Conservation (phyloP, 2,329 filamentous ascomycete genomes). For the Pezizomycotina sp. region DNA sequence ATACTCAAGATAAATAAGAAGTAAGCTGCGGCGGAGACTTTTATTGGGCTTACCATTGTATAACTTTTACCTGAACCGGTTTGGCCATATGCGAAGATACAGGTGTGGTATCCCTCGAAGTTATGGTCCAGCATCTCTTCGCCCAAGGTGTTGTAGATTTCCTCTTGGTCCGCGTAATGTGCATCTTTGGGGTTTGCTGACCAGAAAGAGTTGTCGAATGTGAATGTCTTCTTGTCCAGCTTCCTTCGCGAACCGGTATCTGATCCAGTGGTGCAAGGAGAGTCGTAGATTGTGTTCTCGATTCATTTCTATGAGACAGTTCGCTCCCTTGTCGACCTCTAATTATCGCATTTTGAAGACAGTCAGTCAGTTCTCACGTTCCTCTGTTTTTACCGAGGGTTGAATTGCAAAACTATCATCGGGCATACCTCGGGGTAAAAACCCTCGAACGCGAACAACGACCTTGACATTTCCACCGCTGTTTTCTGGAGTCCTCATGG, state of each 20-base stretch:
- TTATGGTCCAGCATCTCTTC: conserved; percentile 98
- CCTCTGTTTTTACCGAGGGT: conserved; percentile 24
- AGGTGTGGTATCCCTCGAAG: conserved; percentile 97
- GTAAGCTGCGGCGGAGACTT: too few relatives aligned
- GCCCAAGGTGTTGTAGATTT: conserved; percentile 84
- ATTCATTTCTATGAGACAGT: conserved; percentile 86
- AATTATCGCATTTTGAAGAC: conserved; percentile 23
- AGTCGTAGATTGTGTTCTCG: conserved; percentile 70
- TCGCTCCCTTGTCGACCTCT: conserved; percentile 68
- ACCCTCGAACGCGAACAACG: conserved; percentile 64
- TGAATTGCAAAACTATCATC: conserved; percentile 19
- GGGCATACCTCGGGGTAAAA: conserved; percentile 55
- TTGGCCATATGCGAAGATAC: conserved; percentile 96
- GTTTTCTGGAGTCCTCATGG: conserved; percentile 38
- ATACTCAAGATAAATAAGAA: too few relatives aligned
- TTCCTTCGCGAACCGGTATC: conserved; percentile 46
- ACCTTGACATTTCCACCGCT: conserved; percentile 63
- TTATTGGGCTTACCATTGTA: conserved; percentile 43
- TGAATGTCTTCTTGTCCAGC: conserved; percentile 77
- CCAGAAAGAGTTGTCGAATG: conserved; percentile 98
- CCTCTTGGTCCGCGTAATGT: conserved; percentile 81
- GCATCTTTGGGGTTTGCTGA: conserved; percentile 64
- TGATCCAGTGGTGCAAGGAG: conserved; percentile 51
- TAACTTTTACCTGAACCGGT: conserved; percentile 97
- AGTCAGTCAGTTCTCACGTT: background rate